Conservation (phyloP, 2,329 filamentous ascomycete species). For the Cladophialophora exuberans region DNA sequence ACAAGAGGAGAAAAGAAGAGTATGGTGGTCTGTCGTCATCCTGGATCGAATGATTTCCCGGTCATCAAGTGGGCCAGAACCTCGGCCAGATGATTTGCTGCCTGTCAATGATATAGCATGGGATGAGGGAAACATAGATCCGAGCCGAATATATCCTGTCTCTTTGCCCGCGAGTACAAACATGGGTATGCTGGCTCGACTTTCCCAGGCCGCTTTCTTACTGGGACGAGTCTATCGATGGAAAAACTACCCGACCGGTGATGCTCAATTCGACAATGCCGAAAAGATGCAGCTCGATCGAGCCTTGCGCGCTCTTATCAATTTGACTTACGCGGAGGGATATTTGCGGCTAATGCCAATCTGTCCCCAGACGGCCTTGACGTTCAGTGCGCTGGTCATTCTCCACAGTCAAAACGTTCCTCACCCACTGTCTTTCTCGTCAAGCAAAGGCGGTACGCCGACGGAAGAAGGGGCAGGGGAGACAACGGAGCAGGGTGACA, state of each 20-base stretch:
- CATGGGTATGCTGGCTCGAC: constrained; percentile 15
- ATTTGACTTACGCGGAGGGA: constrained; percentile 2
- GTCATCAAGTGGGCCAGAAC: too few relatives aligned
- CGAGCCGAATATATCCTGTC: not conserved
- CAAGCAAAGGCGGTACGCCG: too few relatives aligned
- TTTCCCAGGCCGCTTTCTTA: constrained; percentile 9
- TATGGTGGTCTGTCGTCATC: constrained; percentile 37
- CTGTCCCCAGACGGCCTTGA: constrained; percentile 12
- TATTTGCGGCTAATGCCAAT: not conserved
- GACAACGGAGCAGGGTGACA: not conserved
- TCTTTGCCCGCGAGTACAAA: constrained; percentile 1
- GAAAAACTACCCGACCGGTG: constrained; percentile 9
- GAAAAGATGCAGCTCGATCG: constrained; percentile 8
- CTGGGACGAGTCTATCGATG: constrained; percentile 2
- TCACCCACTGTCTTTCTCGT: too few relatives aligned
- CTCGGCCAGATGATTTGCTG: constrained; percentile 7
- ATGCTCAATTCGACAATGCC: constrained; percentile 3
- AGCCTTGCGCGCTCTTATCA: constrained; percentile 9
- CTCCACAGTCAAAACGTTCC: too few relatives aligned
- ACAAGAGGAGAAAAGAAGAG: constrained; percentile 34
- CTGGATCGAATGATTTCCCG: constrained; percentile 27
- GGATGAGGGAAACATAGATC: constrained; percentile 11
- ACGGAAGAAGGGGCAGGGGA: not conserved
- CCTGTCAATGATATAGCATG: constrained; percentile 12
- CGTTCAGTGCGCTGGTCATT: constrained; percentile 9